Evolutionary conservation across 129 eudicot species (phyloP).

Genomic region (Erigeron canadensis): DNA sequence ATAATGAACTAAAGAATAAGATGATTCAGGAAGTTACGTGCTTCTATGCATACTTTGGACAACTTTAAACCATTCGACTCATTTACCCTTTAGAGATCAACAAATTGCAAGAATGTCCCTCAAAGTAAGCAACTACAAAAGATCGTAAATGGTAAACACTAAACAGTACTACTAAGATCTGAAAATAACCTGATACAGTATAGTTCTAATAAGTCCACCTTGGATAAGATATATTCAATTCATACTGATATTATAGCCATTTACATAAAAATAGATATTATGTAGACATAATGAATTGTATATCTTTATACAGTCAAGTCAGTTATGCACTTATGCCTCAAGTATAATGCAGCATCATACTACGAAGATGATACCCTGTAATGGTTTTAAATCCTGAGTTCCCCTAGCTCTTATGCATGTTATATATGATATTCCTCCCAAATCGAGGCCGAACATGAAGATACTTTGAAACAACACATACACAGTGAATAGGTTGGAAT

Average conservation of each 20-base stretch:
- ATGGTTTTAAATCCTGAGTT: slow-evolving; percentile 44
- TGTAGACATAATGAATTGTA: background rate
- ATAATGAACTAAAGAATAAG: background rate
- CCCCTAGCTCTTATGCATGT: slow-evolving; percentile 64
- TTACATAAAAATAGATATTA: background rate
- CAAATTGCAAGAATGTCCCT: background rate
- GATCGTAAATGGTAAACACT: background rate
- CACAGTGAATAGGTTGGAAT: slow-evolving; percentile 82
- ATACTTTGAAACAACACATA: slow-evolving; percentile 81
- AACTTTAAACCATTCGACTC: background rate
- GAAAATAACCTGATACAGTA: background rate
- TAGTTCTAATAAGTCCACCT: background rate
- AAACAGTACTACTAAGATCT: background rate
- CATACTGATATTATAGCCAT: background rate
- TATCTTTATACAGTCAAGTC: slow-evolving; percentile 9
- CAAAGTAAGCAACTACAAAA: background rate
- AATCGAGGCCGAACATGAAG: slow-evolving; percentile 79
- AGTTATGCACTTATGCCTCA: background rate
- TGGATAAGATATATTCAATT: background rate
- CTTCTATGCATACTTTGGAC: background rate
- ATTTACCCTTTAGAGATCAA: background rate
- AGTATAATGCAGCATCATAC: background rate
- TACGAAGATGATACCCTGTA: slow-evolving; percentile 41
- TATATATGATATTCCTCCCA: slow-evolving; percentile 78
- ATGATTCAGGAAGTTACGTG: background rate